Evolutionary conservation across 2,329 filamentous ascomycete genomes (phyloP).

Genomic region (Didymella arachidicola): DNA sequence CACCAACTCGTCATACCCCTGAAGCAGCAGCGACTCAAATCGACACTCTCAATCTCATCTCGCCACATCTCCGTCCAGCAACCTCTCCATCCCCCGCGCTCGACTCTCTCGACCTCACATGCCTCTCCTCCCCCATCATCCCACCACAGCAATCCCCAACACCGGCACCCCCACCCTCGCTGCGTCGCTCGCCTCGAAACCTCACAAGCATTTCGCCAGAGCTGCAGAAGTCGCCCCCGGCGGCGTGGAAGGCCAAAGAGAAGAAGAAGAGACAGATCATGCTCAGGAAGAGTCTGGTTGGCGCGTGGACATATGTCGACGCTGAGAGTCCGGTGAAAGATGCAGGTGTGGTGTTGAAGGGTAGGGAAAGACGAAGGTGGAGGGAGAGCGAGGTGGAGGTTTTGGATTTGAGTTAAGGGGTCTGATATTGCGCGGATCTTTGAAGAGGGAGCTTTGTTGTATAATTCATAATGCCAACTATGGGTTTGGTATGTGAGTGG

Average conservation of each 20-base stretch:
- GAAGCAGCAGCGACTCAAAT: conserved; percentile 20
- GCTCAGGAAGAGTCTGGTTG: conserved; percentile 43
- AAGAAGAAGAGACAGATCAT: conserved; percentile 44
- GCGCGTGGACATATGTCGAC: conserved; percentile 45
- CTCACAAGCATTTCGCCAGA: conserved; percentile 22
- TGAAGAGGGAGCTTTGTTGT: no score
- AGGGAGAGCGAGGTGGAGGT: conserved; percentile 49
- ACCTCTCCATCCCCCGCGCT: conserved; percentile 24
- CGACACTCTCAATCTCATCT: conserved; percentile 40
- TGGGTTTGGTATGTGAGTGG: no score
- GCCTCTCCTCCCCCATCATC: conserved; percentile 24
- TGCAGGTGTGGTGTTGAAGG: conserved; percentile 22
- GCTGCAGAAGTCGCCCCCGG: conserved; percentile 24
- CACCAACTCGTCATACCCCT: no score
- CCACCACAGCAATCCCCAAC: not conserved
- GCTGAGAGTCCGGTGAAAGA: conserved; percentile 27
- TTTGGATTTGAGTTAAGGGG: conserved; percentile 41
- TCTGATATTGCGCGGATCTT: no score
- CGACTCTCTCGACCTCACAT: conserved; percentile 36
- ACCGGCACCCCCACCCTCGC: not conserved
- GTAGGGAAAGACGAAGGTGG: conserved; percentile 43
- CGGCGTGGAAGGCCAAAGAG: conserved; percentile 42
- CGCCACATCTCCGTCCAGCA: conserved; percentile 1
- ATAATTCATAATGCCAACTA: no score
- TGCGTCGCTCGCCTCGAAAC: conserved; percentile 35